Evolutionary conservation across 2,329 filamentous ascomycete species (phyloP).

Genomic region (Ophiostoma triangulosporum): DNA sequence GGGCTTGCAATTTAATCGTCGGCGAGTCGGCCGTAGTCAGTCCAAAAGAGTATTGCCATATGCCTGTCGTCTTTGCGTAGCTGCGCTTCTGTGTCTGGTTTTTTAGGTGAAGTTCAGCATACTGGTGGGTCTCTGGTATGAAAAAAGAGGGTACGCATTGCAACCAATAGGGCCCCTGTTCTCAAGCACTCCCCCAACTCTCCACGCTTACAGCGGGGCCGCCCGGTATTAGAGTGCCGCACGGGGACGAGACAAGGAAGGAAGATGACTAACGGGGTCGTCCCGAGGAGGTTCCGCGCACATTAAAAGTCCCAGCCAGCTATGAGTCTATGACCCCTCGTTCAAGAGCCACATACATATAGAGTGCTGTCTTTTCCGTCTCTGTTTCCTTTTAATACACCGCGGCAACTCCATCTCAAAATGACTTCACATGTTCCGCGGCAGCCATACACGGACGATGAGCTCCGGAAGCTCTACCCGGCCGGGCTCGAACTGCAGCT

Average conservation of each 20-base stretch:
- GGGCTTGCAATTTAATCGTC: neutral
- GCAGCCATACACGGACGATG: slow-evolving; percentile 63
- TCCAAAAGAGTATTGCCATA: too few species aligned
- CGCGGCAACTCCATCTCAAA: neutral
- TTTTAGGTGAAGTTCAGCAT: neutral
- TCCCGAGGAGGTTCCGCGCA: too few species aligned
- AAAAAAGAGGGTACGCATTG: neutral
- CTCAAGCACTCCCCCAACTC: neutral
- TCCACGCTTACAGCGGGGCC: neutral
- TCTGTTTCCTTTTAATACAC: too few species aligned
- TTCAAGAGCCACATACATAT: too few species aligned
- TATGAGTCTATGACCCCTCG: too few species aligned
- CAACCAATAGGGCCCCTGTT: slow-evolving; percentile 4
- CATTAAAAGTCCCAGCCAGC: too few species aligned
- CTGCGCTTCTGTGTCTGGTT: neutral
- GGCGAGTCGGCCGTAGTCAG: too few species aligned
- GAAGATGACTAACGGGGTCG: too few species aligned
- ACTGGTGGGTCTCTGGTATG: neutral
- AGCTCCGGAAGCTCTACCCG: slow-evolving; percentile 74
- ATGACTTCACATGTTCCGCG: slow-evolving; percentile 75
- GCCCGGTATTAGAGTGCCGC: neutral
- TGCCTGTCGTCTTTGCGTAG: neutral
- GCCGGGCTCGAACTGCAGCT: slow-evolving; percentile 66
- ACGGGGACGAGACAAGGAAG: too few species aligned
- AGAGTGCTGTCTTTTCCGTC: too few species aligned